Conservation (phyloP, 2,329 filamentous ascomycete genomes). For the Byssochlamys sp. region DNA sequence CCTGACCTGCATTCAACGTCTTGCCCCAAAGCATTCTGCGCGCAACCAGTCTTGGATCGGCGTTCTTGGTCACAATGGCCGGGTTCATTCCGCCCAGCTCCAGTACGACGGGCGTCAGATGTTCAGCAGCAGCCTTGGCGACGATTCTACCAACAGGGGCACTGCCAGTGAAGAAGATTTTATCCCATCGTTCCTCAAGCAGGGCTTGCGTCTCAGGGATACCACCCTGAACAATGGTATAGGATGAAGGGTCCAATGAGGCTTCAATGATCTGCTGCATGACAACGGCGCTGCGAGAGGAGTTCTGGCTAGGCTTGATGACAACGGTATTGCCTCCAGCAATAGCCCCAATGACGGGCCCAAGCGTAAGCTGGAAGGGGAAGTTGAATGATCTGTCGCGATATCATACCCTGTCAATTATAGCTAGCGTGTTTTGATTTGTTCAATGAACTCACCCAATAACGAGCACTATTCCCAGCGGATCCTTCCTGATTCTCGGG, state of each 20-base stretch:
- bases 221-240: conserved; percentile 68
- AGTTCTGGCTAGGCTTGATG: conserved; percentile 80
- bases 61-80: conserved; percentile 77
- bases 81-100: conserved; percentile 90
- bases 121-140: conserved; percentile 76
- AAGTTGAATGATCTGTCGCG: conserved; percentile 71
- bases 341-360: conserved; percentile 79
- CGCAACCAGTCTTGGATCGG: conserved; percentile 70
- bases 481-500: conserved; percentile 75
- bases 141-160: conserved; percentile 73
- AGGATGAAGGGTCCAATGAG: conserved; percentile 67
- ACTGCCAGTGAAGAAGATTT: conserved; percentile 92
- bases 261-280: conserved; percentile 68
- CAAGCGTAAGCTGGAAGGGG: conserved; percentile 69
- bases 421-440: background rate
- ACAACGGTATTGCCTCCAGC: conserved; percentile 82
- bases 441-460: conserved; percentile 52
- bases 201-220: conserved; percentile 71
- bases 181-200: conserved; percentile 86
- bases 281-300: conserved; percentile 66
- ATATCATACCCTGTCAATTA: conserved; percentile 2
- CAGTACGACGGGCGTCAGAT: conserved; percentile 75
- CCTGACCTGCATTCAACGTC: conserved; percentile 73
- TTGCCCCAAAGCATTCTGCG: conserved; percentile 83
- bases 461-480: conserved; percentile 70